A percentile compares a stretch with the other conserved stretches of the same genome.
Evolutionary conservation across 768 basidiomycete genomes (phyloP).

Genomic region (Mycena crocata): DNA sequence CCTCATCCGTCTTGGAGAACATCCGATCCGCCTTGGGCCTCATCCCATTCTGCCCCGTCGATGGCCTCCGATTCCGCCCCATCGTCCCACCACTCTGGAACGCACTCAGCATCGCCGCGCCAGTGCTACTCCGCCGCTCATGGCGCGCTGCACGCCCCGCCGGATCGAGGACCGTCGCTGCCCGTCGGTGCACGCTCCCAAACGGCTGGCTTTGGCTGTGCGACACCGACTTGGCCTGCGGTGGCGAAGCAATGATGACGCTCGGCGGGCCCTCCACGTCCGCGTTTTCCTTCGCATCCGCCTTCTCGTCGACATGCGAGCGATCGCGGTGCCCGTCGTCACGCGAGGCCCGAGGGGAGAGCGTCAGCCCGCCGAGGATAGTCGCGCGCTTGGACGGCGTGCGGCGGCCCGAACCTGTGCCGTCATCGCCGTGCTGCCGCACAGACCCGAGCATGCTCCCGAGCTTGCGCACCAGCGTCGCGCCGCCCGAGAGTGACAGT

Average conservation of each 20-base stretch:
- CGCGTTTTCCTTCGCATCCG: conserved; percentile 34
- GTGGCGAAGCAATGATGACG: conserved; percentile 37
- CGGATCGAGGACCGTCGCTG: conserved; percentile 82
- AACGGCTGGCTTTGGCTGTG: conserved; percentile 55
- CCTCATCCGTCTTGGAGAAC: conserved; percentile 64
- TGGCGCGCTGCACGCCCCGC: conserved; percentile 71
- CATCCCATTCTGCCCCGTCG: conserved; percentile 67
- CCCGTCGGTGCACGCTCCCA: conserved; percentile 73
- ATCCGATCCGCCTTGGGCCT: conserved; percentile 56
- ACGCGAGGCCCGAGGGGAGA: conserved; percentile 52
- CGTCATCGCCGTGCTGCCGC: conserved; percentile 56
- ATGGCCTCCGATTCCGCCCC: conserved; percentile 77
- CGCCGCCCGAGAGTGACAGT: conserved; percentile 65
- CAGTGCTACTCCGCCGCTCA: conserved; percentile 82
- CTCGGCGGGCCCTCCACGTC: conserved; percentile 39
- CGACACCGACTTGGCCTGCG: conserved; percentile 42
- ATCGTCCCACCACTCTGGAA: conserved; percentile 63
- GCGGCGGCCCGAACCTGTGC: conserved; percentile 42
- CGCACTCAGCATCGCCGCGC: conserved; percentile 62
- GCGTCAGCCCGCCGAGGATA: conserved; percentile 56
- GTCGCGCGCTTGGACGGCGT: conserved; percentile 54
- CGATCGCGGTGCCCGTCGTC: conserved; percentile 49
- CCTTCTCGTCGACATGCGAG: conserved; percentile 41
- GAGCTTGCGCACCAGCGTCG: conserved; percentile 83
- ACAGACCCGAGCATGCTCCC: conserved; percentile 70